phyloP scores from a whole-genome alignment of 352 stramenopile genomes.

The Phytophthora quininea region DNA sequence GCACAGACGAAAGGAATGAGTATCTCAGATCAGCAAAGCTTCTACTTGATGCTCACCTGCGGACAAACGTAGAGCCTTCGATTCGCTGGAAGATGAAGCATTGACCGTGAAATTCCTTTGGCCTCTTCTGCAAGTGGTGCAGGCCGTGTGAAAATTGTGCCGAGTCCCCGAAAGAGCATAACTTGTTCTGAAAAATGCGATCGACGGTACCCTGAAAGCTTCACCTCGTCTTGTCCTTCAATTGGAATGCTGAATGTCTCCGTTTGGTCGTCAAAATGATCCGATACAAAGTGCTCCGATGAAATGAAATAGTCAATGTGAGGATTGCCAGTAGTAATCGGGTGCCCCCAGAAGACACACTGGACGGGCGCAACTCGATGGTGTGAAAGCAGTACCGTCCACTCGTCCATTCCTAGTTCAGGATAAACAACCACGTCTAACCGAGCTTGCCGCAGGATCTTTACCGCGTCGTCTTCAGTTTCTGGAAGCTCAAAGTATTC shows the following conservation, averaged over 20 bases:
- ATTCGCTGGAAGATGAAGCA: slow-evolving; percentile 46
- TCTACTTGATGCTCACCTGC: slow-evolving; percentile 30
- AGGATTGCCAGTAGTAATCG: slow-evolving; percentile 72
- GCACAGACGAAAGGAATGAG: background rate
- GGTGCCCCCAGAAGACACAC: slow-evolving; percentile 89
- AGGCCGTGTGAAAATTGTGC: slow-evolving; percentile 59
- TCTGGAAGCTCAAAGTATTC: slow-evolving; percentile 51
- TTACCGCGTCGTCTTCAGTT: slow-evolving; percentile 39
- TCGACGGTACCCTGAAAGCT: slow-evolving; percentile 36
- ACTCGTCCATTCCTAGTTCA: slow-evolving; percentile 85
- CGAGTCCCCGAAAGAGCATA: slow-evolving; percentile 69
- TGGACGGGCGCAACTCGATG: slow-evolving; percentile 76
- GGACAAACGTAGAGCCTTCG: slow-evolving; percentile 63
- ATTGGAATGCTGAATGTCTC: background rate
- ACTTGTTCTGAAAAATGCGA: slow-evolving; percentile 69
- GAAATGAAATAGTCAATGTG: slow-evolving; percentile 88
- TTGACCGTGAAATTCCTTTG: slow-evolving; percentile 36
- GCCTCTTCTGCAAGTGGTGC: slow-evolving; percentile 12
- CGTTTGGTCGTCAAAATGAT: slow-evolving; percentile 21
- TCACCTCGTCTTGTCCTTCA: background rate
- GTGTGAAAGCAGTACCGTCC: slow-evolving; percentile 74
- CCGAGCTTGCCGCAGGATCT: slow-evolving; percentile 44
- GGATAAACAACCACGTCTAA: slow-evolving; percentile 84
- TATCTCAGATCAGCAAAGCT: background rate
- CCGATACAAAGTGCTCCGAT: slow-evolving; percentile 55